Conservation (phyloP, 2,329 filamentous ascomycete genomes). For the Colletotrichum kahawae region DNA sequence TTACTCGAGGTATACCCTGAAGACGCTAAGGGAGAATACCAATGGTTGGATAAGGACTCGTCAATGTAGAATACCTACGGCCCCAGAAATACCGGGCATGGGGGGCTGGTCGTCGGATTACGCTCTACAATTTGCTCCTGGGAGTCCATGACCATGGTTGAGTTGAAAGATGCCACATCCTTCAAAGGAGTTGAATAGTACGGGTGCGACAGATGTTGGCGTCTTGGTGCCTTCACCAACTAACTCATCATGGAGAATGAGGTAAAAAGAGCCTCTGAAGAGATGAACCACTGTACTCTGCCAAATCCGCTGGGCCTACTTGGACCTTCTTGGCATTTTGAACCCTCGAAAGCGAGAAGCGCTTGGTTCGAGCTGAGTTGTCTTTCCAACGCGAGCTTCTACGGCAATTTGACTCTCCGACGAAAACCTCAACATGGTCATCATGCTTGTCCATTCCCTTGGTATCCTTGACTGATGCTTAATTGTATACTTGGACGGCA, state of each 20-base stretch:
- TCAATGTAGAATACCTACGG: not conserved
- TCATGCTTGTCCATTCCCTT: not conserved
- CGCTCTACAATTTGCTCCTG: not conserved
- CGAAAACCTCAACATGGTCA: not conserved
- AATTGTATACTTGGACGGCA: not conserved
- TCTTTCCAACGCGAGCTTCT: not conserved
- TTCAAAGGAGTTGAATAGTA: not conserved
- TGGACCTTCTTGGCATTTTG: not conserved
- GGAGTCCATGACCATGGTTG: not conserved
- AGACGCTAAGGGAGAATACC: fast-evolving
- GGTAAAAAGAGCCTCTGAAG: not conserved
- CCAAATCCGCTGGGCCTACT: not conserved
- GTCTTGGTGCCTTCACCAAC: not conserved
- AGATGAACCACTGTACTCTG: not conserved
- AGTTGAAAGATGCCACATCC: not conserved
- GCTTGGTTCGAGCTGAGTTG: not conserved
- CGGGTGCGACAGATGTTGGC: not conserved
- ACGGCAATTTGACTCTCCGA: fast-evolving
- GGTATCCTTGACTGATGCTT: not conserved
- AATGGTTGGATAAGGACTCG: not conserved
- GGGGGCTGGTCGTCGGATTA: not conserved
- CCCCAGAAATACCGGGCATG: not conserved
- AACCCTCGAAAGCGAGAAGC: not conserved
- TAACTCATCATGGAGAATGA: no score
- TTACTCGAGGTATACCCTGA: not conserved